phyloP scores from a whole-genome alignment of 495 filamentous ascomycete genomes.

The Filosporella fistucella region DNA sequence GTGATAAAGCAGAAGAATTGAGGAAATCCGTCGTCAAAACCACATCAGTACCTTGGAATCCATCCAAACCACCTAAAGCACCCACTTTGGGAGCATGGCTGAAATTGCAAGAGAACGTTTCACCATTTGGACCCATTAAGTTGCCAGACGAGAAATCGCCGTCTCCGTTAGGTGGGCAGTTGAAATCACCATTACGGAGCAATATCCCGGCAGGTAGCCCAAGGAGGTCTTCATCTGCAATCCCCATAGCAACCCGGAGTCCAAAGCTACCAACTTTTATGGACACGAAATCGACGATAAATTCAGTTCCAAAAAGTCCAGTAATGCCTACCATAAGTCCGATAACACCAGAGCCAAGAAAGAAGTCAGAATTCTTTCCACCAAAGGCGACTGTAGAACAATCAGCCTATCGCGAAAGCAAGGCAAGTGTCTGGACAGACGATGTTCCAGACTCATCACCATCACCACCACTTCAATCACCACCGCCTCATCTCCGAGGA shows the following conservation, averaged over 20 bases:
- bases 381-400: background rate
- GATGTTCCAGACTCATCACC: slow-evolving; percentile 8
- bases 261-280: background rate
- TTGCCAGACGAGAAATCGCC: slow-evolving; percentile 9
- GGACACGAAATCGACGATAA: background rate
- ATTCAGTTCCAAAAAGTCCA: background rate
- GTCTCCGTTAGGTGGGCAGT: slow-evolving; percentile 16
- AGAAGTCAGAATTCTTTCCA: background rate
- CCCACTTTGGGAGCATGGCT: slow-evolving; percentile 19
- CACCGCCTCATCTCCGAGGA: background rate
- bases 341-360: background rate
- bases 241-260: background rate
- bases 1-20: background rate
- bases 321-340: background rate
- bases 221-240: background rate
- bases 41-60: slow-evolving; percentile 21
- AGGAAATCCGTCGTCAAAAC: slow-evolving; percentile 11
- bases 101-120: slow-evolving; percentile 20
- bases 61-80: slow-evolving; percentile 15
- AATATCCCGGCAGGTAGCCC: background rate
- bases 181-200: slow-evolving; percentile 19
- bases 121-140: slow-evolving; percentile 21
- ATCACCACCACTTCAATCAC: slow-evolving; percentile 4
- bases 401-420: too few species aligned
- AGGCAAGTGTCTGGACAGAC: slow-evolving; percentile 22